Evolutionary conservation across 2,329 filamentous ascomycete genomes (phyloP), one percentile per base, ranked within the genome.

Genomic region (Paracoccidioides lutzii): DNA sequence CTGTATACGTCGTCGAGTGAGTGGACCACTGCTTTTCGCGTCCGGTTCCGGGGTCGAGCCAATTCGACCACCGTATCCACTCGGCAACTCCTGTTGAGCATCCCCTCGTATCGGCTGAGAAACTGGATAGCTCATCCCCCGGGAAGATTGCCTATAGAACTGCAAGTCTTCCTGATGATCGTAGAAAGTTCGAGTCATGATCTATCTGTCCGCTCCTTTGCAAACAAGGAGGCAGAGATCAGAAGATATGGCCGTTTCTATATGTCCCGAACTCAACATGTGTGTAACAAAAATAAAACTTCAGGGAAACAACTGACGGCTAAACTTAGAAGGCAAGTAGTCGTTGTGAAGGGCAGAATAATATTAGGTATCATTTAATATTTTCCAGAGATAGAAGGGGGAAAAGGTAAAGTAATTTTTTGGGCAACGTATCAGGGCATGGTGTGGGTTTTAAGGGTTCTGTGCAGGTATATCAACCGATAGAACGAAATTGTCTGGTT

Each of bases 1-100:
- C 41, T 72, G 75, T 52, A 81, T 81, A 52, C 81, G 76, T 55
- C 76, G 72, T 56, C 78, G 73, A 30, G 72, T 63, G 9, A 63
- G 37, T 15, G 67, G 65, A 35, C 68, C 69, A 56, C 66, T 67
- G 48, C 64, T 66, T 51, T 73, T 73, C 45, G 63, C 64, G 14
- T 75, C 72, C 43, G 65, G 56, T 15, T 69, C 65, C 15, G 60
- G 50, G n/a, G 57, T 58, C 15, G 62, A 59, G 51, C 61, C 65
- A 51, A 62, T 55, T 52, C 61, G 62, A 44, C 55, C 55, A 38
- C 52, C 51, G 30, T 60, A 48, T 42, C 52, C 43, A 10, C 30
- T 60, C 32, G 58, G 37, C 35, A 62, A 52, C 4, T 66, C 67
- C 37, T 65, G 65, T 5, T 64, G 66, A 3, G 55, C 58, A 37